A percentile compares a stretch with the other conserved stretches of the same genome.
Conservation (phyloP, 2,329 filamentous ascomycete species). For the Epichloe sylvatica region DNA sequence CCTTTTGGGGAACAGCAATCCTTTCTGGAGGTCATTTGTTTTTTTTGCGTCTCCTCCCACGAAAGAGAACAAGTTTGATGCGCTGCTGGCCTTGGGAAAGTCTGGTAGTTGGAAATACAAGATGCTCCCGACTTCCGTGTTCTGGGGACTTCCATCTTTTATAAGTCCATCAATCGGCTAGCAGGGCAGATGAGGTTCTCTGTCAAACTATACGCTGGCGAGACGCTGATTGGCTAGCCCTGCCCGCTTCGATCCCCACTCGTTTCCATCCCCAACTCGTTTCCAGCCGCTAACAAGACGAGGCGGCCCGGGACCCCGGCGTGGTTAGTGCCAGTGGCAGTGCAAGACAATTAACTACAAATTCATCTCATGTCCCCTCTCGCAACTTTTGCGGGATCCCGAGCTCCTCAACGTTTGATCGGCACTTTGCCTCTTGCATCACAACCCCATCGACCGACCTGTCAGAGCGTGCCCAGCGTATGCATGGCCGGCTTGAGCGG, state of each 20-base stretch:
- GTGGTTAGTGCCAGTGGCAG: neutral
- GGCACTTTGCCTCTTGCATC: neutral
- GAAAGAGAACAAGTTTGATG: neutral
- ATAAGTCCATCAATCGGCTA: neutral
- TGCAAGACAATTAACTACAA: neutral
- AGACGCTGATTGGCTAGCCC: neutral
- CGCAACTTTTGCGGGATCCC: neutral
- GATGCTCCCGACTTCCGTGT: neutral
- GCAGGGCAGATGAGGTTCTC: neutral
- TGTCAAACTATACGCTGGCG: neutral
- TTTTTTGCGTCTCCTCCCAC: neutral
- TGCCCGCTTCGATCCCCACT: neutral
- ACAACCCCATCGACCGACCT: neutral
- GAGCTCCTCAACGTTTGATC: neutral
- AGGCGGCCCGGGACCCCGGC: neutral
- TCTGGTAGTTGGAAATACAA: neutral
- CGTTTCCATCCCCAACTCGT: no score
- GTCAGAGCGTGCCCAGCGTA: neutral
- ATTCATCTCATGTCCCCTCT: neutral
- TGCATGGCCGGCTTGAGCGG: neutral
- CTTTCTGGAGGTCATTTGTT: neutral
- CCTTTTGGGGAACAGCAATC: neutral
- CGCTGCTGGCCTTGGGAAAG: neutral
- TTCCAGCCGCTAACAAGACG: neutral
- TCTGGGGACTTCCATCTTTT: neutral